Evolutionary conservation across 1,139 yeast species (phyloP), one percentile per base, ranked within the genome.

Genomic region (Lodderomyces theae): DNA sequence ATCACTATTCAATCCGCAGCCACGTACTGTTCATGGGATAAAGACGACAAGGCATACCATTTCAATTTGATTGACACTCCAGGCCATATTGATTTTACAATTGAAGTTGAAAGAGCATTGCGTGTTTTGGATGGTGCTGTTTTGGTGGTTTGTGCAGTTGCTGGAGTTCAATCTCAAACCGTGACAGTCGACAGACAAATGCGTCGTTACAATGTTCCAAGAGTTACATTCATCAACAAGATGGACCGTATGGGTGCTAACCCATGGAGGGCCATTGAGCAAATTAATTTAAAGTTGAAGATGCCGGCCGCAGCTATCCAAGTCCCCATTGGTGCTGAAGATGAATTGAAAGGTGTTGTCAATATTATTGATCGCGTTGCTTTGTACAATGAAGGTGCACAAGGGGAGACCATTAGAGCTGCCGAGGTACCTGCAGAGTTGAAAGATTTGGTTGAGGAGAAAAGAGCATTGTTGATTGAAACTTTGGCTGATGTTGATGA

Each of bases 171-270:
- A 68, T 88, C 96, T 6, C 98, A 92, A 68, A 92, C 98, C 13
- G 96, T 92, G 46, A 92, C 98, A 38, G 98, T 92, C 39, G 98
- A 92, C 64, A 83, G 98, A 63, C 98, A 92, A 71, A 94, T 94
- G 98, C 82, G 96, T 57, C 83, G 98, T 62, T 94, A 92, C 66
- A 89, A 92, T 61, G 96, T 92, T 57, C 98, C 98, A 43, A 80
- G 98, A 61, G 77, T 94, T 43, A 92, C 98, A 10, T 94, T 92
- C 57, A 86, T 92, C 63, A 92, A 92, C 70, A 92, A 92, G 72
- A 90, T 92, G 97, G 98, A 92, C 66, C 82, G 98, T 61, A 88
- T 92, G 96, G 98, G 98, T 50, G 89, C 98, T 43, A 83, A 90
- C 64, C 98, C 98, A 17, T 92, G 95, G 82, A 79, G 78, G 52